phyloP scores from a whole-genome alignment of 495 filamentous ascomycete species.

The Paragyromitra xinjiangensis region DNA sequence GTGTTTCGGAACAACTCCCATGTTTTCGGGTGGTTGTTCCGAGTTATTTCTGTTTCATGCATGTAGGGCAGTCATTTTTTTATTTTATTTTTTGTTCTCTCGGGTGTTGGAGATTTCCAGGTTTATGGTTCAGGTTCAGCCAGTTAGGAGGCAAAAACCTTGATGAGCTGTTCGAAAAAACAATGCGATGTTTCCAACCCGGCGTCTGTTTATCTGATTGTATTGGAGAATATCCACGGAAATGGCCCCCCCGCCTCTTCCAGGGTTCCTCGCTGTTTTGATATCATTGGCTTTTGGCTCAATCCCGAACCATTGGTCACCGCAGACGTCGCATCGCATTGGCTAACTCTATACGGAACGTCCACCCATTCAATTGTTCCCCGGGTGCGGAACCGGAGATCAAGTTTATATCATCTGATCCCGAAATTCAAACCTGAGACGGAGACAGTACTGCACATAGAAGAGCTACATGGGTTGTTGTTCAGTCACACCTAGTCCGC shows the following conservation, averaged over 20 bases:
- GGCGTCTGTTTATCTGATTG: slow-evolving; percentile 46
- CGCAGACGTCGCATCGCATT: slow-evolving; percentile 22
- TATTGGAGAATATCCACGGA: slow-evolving; percentile 32
- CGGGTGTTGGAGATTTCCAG: slow-evolving; percentile 33
- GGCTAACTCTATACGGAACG: slow-evolving; percentile 37
- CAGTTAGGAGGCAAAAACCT: slow-evolving; percentile 39
- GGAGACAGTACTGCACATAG: slow-evolving; percentile 2
- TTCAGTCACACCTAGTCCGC: slow-evolving; percentile 8
- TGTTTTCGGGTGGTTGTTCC: slow-evolving; percentile 37
- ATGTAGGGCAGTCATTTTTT: slow-evolving; percentile 29
- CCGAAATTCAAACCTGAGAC: slow-evolving; percentile 26
- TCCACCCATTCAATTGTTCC: slow-evolving; percentile 21
- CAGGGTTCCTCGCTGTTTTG: neutral
- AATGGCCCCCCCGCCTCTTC: neutral
- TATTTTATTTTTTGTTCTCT: neutral
- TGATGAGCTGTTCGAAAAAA: slow-evolving; percentile 45
- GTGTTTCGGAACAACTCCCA: slow-evolving; percentile 36
- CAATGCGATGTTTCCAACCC: slow-evolving; percentile 43
- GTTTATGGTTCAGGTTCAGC: slow-evolving; percentile 23
- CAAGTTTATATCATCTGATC: slow-evolving; percentile 40
- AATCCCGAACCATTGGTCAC: slow-evolving; percentile 11
- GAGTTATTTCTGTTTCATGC: slow-evolving; percentile 38
- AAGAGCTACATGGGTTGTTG: slow-evolving; percentile 31
- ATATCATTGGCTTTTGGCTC: slow-evolving; percentile 24
- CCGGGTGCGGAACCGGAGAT: slow-evolving; percentile 20